These are phyloP conservation scores for Coemansia sp. DNA, from an alignment of 192 early-diverging fungal genomes.

Conservation along the genomic window DNA sequence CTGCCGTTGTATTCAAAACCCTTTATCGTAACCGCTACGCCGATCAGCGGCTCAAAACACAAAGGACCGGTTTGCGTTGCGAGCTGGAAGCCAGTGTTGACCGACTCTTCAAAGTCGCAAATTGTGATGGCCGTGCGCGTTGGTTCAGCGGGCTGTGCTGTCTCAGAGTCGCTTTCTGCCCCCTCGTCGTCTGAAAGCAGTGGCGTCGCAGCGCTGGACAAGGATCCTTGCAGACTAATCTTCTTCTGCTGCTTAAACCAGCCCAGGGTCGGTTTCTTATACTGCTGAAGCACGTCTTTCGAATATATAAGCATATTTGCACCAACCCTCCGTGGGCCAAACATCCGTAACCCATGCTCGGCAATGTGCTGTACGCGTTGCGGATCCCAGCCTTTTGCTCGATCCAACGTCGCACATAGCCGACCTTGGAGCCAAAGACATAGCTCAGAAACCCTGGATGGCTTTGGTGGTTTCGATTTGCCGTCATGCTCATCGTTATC, in stretches of 20 bases:
- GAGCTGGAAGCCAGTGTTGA: constrained; percentile 93
- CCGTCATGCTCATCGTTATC: constrained; percentile 5
- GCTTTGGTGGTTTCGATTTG: constrained; percentile 14
- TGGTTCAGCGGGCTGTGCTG: not conserved
- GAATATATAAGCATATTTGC: constrained; percentile 54
- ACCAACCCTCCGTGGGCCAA: constrained; percentile 41
- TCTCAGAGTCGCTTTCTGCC: constrained; percentile 25
- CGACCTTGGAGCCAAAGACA: constrained; percentile 46
- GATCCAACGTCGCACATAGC: constrained; percentile 34
- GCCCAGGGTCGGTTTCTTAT: constrained; percentile 15
- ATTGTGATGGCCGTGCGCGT: constrained; percentile 43
- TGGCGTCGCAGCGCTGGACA: constrained; percentile 32
- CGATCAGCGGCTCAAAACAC: constrained; percentile 91
- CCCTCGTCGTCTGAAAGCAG: constrained; percentile 36
- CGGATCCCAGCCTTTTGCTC: constrained; percentile 54
- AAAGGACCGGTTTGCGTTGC: constrained; percentile 87
- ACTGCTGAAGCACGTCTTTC: constrained; percentile 29
- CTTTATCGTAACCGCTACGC: constrained; percentile 62
- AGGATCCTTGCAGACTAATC: constrained; percentile 6
- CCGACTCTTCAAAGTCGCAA: constrained; percentile 74
- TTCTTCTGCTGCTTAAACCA: constrained; percentile 35
- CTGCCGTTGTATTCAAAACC: constrained; percentile 24
- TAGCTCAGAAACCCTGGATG: constrained; percentile 45
- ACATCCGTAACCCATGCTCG: constrained; percentile 26
- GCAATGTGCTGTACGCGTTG: constrained; percentile 40